These are phyloP conservation scores for Syzygium aromaticum DNA, from an alignment of 345 rosid species.

Conservation along the genomic window DNA sequence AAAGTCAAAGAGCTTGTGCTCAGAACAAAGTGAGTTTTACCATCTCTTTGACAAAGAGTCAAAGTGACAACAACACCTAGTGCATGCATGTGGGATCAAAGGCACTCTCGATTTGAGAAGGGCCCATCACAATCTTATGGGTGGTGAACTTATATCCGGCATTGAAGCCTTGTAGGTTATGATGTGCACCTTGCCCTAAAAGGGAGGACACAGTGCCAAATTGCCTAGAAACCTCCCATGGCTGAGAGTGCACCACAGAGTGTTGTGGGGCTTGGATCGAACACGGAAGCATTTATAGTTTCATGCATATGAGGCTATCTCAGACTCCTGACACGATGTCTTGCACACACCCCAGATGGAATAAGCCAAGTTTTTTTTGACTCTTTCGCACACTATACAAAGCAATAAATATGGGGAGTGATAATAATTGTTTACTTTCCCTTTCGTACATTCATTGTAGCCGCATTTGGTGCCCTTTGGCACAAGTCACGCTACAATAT, in stretches of 20 bases:
- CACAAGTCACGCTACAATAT: not conserved
- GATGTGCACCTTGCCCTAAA: not conserved
- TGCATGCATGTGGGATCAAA: not conserved
- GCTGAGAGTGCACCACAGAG: not conserved
- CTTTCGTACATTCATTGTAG: not conserved
- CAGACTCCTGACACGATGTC: not conserved
- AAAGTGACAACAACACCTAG: not conserved
- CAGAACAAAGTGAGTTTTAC: not conserved
- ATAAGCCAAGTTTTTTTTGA: not conserved
- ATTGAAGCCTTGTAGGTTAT: not conserved
- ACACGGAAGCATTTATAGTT: not conserved
- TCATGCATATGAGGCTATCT: not conserved
- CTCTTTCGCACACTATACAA: not conserved
- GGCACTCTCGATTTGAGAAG: not conserved
- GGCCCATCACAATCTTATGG: not conserved
- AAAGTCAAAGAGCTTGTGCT: not conserved
- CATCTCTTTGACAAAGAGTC: not conserved
- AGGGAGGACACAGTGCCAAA: not conserved
- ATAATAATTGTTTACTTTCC: not conserved
- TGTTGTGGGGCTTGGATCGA: not conserved
- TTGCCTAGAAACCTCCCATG: not conserved
- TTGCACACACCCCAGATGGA: not conserved
- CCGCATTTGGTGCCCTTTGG: not conserved
- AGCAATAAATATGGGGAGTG: not conserved
- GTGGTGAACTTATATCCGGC: not conserved